Evolutionary conservation across 2,329 filamentous ascomycete species (phyloP).

Genomic region (Arthrobotrys sphaeroides): DNA sequence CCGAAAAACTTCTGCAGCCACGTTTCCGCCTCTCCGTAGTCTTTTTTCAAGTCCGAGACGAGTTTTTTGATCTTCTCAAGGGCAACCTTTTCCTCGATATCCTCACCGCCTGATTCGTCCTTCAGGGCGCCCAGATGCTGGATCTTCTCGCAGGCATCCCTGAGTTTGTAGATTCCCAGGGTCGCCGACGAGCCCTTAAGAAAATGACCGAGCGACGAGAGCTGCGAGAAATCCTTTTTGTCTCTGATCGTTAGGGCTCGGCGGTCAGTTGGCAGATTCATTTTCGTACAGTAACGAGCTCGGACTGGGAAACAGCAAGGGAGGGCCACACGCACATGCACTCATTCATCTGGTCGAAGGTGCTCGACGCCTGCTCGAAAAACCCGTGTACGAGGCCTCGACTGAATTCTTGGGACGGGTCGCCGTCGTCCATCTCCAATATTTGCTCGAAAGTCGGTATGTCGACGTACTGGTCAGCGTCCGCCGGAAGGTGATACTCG

Average conservation of each 20-base stretch:
- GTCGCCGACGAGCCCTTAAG: conserved; percentile 97
- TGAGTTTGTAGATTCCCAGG: conserved; percentile 86
- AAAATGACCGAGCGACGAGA: conserved; percentile 91
- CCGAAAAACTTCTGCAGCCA: conserved; percentile 74
- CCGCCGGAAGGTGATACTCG: not conserved
- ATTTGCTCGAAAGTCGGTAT: conserved; percentile 87
- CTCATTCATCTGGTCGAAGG: conserved; percentile 83
- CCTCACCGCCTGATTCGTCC: conserved; percentile 75
- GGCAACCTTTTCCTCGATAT: conserved; percentile 58
- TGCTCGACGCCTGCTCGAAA: conserved; percentile 87
- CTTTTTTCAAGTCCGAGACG: conserved; percentile 75
- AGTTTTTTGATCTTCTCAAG: conserved; percentile 76
- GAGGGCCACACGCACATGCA: conserved; percentile 74
- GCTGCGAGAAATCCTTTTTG: conserved; percentile 73
- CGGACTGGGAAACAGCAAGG: conserved; percentile 1
- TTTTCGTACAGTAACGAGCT: conserved; percentile 10
- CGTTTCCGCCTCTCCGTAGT: conserved; percentile 77
- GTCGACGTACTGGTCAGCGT: conserved; percentile 78
- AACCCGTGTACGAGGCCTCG: conserved; percentile 88
- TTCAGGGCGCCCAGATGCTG: conserved; percentile 88
- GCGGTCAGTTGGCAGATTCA: conserved; percentile 11
- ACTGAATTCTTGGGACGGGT: conserved; percentile 86
- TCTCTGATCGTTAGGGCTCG: conserved; percentile 62
- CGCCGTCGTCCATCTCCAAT: conserved; percentile 96
- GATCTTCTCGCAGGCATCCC: conserved; percentile 94